These are phyloP conservation scores for Neoconidiobolus thromboides DNA, from an alignment of 371 early-diverging fungal species.

Conservation along the genomic window DNA sequence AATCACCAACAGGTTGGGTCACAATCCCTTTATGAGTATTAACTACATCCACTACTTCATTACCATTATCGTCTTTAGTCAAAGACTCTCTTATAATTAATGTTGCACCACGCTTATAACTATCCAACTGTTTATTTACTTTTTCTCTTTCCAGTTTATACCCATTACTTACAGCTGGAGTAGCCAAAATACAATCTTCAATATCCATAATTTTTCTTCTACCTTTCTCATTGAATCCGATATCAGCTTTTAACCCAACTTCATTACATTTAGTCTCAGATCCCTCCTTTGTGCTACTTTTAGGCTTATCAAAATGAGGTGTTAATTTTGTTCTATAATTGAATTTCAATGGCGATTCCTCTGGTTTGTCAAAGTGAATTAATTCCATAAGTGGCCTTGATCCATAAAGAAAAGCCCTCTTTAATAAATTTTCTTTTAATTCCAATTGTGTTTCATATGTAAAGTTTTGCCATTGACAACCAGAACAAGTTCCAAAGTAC, in stretches of 20 bases:
- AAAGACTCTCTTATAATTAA: slow-evolving; percentile 28
- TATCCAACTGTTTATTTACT: slow-evolving; percentile 15
- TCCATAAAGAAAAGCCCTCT: slow-evolving; percentile 20
- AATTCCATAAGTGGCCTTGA: slow-evolving; percentile 4
- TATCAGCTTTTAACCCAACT: slow-evolving; percentile 14
- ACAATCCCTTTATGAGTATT: slow-evolving; percentile 19
- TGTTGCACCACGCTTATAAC: slow-evolving; percentile 29
- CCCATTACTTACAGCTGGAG: slow-evolving; percentile 28
- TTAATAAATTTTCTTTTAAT: slow-evolving; percentile 25
- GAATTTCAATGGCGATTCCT: slow-evolving; percentile 22
- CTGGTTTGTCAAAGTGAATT: background rate
- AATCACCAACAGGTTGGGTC: slow-evolving; percentile 17
- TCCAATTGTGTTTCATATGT: slow-evolving; percentile 28
- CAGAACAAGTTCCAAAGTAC: slow-evolving; percentile 32
- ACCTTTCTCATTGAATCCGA: slow-evolving; percentile 33
- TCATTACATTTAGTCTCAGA: no score
- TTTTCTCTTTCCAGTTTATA: background rate
- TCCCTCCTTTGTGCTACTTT: no score
- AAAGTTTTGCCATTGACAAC: slow-evolving; percentile 39
- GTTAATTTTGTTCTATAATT: slow-evolving; percentile 42
- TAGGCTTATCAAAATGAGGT: slow-evolving; percentile 29
- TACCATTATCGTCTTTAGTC: slow-evolving; percentile 7
- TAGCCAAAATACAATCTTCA: slow-evolving; percentile 36
- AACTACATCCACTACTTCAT: slow-evolving; percentile 10
- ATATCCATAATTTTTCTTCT: slow-evolving; percentile 33